phyloP scores from a whole-genome alignment of 2,329 filamentous ascomycete genomes.

The Colletotrichum sp. region DNA sequence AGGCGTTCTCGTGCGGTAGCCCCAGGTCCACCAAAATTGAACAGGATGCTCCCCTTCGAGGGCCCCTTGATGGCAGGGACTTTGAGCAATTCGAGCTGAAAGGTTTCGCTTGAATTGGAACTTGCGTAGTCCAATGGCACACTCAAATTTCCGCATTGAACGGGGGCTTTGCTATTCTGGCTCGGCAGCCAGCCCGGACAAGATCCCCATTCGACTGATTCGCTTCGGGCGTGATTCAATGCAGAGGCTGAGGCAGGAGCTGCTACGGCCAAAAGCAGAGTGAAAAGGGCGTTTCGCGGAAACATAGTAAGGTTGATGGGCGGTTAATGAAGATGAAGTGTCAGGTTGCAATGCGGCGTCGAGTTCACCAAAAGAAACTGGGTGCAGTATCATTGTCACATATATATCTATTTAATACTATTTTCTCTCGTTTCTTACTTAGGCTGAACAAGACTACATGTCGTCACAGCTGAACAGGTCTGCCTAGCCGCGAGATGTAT shows the following conservation, averaged over 20 bases:
- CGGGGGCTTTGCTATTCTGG: not conserved
- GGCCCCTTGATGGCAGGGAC: not conserved
- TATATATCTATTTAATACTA: not conserved
- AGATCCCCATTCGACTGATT: not conserved
- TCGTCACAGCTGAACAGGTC: not conserved
- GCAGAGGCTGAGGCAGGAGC: not conserved
- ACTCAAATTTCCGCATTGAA: not conserved
- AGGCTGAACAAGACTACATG: not conserved
- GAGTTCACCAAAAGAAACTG: not conserved
- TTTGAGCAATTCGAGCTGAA: not conserved
- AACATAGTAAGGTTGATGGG: not conserved
- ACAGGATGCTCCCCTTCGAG: not conserved
- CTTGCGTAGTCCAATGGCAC: not conserved
- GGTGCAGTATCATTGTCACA: not conserved
- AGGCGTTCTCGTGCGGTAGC: not conserved
- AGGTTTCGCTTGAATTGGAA: not conserved
- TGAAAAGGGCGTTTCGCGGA: rapidly evolving
- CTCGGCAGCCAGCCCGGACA: not conserved
- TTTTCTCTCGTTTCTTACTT: not conserved
- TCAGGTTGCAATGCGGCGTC: not conserved
- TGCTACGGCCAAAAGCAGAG: not conserved
- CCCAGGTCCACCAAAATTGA: not conserved
- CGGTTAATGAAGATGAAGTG: not conserved
- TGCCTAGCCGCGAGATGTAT: not conserved
- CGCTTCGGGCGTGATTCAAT: not conserved